Conservation (phyloP, 1,284 basidiomycete genomes). For the Fomitopsis palustris region DNA sequence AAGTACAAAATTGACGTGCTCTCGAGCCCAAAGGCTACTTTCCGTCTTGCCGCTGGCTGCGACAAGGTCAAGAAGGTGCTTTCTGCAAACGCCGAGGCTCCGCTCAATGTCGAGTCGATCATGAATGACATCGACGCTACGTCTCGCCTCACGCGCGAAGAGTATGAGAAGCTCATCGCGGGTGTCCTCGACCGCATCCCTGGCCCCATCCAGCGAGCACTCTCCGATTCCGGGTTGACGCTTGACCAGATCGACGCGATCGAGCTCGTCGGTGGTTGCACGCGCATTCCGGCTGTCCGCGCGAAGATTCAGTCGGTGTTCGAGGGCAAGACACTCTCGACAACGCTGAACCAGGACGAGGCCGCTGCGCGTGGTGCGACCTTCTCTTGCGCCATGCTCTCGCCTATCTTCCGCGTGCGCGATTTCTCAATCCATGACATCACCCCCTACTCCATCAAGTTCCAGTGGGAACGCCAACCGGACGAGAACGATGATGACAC, state of each 20-base stretch:
- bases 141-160: slow-evolving; percentile 55
- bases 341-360: slow-evolving; percentile 95
- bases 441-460: slow-evolving; percentile 82
- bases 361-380: slow-evolving; percentile 92
- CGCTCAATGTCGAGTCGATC: slow-evolving; percentile 89
- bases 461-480: slow-evolving; percentile 75
- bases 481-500: slow-evolving; percentile 85
- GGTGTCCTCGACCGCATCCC: slow-evolving; percentile 52
- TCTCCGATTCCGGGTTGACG: slow-evolving; percentile 54
- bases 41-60: slow-evolving; percentile 83
- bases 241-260: slow-evolving; percentile 61
- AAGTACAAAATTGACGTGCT: slow-evolving; percentile 97
- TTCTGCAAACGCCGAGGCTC: slow-evolving; percentile 82
- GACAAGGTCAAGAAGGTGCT: slow-evolving; percentile 73
- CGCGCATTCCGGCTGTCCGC: slow-evolving; percentile 69
- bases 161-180: slow-evolving; percentile 56
- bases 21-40: slow-evolving; percentile 84
- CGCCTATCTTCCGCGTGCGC: slow-evolving; percentile 92
- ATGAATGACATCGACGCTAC: slow-evolving; percentile 84
- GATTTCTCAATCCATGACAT: slow-evolving; percentile 88
- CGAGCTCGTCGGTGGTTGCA: slow-evolving; percentile 68
- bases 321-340: slow-evolving; percentile 69
- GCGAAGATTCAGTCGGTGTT: slow-evolving; percentile 62
- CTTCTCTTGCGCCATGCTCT: slow-evolving; percentile 91
- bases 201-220: slow-evolving; percentile 52